These are phyloP conservation scores for Hypoxylon sp. DNA, from an alignment of 2,329 filamentous ascomycete genomes.

Conservation along the genomic window DNA sequence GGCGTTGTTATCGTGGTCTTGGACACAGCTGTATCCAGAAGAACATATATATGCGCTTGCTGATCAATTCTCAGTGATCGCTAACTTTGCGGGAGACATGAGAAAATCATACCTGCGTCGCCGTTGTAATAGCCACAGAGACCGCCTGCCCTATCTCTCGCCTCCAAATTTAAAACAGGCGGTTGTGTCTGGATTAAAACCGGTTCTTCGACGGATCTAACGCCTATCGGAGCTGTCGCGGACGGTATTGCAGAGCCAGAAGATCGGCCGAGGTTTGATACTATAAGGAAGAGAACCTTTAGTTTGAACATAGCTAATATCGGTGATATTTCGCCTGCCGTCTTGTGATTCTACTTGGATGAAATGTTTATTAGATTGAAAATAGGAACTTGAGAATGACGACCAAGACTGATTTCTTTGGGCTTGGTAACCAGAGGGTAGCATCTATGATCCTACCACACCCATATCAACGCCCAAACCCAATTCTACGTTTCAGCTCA, in stretches of 20 bases:
- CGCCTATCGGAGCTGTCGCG: background rate
- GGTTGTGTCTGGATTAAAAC: constrained; percentile 10
- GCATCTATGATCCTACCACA: background rate
- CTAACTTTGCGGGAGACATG: background rate
- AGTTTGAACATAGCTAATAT: background rate
- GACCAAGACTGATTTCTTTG: background rate
- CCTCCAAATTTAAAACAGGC: constrained; percentile 8
- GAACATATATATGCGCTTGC: constrained; percentile 15
- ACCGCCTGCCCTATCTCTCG: constrained; percentile 14
- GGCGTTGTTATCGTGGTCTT: constrained; percentile 14
- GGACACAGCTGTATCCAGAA: constrained; percentile 4
- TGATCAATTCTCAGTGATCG: background rate
- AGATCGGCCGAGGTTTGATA: background rate
- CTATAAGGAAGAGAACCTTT: constrained; percentile 3
- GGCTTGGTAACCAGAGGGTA: background rate
- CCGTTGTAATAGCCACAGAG: constrained; percentile 28
- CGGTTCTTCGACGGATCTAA: background rate
- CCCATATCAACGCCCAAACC: no score
- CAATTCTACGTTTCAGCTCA: constrained; percentile 12
- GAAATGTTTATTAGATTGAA: background rate
- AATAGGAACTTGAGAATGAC: background rate
- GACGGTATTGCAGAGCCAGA: constrained; percentile 1
- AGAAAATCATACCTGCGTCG: constrained; percentile 22
- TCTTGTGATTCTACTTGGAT: background rate
- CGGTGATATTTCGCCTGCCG: background rate